Percentiles rank a stretch among this genome's conserved stretches.
phyloP scores from a whole-genome alignment of 1,284 basidiomycete species.

The Puccinia coronata region DNA sequence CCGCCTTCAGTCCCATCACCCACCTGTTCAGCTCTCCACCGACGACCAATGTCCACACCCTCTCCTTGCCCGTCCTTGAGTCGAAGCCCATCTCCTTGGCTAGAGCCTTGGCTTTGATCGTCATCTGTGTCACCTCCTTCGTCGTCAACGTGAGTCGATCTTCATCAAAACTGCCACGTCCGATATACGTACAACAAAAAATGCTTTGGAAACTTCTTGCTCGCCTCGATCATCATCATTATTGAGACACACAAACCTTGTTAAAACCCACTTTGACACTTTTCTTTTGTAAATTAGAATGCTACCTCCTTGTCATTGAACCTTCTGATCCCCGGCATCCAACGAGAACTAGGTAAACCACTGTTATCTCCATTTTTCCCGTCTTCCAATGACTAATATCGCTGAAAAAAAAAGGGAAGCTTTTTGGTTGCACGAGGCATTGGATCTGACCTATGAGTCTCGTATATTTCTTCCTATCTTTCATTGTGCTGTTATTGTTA shows the following conservation, averaged over 20 bases:
- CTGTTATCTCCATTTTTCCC: background rate
- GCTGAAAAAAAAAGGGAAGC: background rate
- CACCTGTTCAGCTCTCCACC: background rate
- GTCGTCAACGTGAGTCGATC: slow-evolving; percentile 24
- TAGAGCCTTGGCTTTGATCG: slow-evolving; percentile 19
- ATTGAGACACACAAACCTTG: too few species aligned
- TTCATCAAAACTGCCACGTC: background rate
- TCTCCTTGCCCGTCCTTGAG: background rate
- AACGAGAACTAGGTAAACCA: slow-evolving; percentile 34
- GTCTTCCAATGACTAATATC: too few species aligned
- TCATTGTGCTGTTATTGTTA: background rate
- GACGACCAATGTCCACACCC: background rate
- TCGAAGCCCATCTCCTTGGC: background rate
- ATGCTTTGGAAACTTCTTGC: too few species aligned
- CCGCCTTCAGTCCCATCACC: too few species aligned
- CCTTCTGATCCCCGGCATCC: slow-evolving; percentile 40
- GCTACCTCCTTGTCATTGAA: slow-evolving; percentile 31
- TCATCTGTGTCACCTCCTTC: slow-evolving; percentile 32
- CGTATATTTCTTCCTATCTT: background rate
- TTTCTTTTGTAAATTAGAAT: slow-evolving; percentile 11
- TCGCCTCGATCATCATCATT: background rate
- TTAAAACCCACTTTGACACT: background rate
- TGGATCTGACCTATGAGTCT: too few species aligned
- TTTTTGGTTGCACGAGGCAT: too few species aligned
- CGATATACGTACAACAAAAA: too few species aligned